Evolutionary conservation across 768 basidiomycete genomes (phyloP).

Genomic region (Tylopilus balloui): DNA sequence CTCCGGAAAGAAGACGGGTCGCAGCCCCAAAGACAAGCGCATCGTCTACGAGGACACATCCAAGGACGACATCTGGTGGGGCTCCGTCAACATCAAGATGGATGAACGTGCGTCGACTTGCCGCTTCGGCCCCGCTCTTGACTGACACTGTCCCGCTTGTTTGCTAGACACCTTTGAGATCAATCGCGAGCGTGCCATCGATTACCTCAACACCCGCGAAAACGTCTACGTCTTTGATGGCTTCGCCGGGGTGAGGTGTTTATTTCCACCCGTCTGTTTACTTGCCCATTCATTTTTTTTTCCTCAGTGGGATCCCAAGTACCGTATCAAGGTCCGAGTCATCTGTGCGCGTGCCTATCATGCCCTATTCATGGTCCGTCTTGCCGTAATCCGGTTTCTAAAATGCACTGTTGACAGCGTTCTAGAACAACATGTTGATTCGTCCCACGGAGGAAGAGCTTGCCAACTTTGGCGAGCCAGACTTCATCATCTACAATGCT

Average conservation of each 20-base stretch:
- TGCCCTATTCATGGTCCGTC: constrained; percentile 91
- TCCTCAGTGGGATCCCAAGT: constrained; percentile 91
- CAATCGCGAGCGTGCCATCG: constrained; percentile 97
- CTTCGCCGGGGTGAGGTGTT: constrained; percentile 68
- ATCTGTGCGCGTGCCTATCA: constrained; percentile 98
- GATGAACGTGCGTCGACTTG: constrained; percentile 71
- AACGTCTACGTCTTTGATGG: constrained; percentile 99
- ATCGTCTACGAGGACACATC: constrained; percentile 96
- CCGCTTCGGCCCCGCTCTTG: background rate
- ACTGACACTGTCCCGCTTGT: constrained; percentile 1
- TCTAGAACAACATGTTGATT: constrained; percentile 97
- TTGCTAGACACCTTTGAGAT: constrained; percentile 93
- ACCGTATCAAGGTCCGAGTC: constrained; percentile 99
- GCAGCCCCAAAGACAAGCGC: constrained; percentile 98
- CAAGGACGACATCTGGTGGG: constrained; percentile 99
- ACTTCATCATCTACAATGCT: constrained; percentile 99
- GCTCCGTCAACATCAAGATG: constrained; percentile 98
- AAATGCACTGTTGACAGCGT: constrained; percentile 1
- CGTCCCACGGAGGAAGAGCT: constrained; percentile 95
- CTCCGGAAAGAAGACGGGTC: constrained; percentile 98
- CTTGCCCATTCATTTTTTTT: constrained; percentile 3
- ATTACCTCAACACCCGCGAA: constrained; percentile 97
- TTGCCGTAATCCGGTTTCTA: constrained; percentile 10
- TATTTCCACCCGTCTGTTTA: background rate
- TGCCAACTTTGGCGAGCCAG: constrained; percentile 91